phyloP scores from a whole-genome alignment of 129 eudicot species.

The Pulicaria dysenterica region DNA sequence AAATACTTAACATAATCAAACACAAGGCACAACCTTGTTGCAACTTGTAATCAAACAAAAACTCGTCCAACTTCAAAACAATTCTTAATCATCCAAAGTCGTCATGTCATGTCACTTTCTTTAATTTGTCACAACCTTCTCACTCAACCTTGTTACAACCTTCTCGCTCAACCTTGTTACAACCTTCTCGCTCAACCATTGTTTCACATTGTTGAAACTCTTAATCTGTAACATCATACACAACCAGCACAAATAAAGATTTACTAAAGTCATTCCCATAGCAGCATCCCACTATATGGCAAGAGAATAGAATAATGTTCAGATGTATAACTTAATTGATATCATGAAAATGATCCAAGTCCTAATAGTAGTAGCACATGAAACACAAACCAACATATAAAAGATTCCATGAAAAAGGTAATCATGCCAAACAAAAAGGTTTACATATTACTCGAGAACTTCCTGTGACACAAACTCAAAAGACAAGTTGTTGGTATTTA shows the following conservation, averaged over 20 bases:
- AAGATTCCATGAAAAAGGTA: not conserved
- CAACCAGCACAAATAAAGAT: conserved; percentile 53
- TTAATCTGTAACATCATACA: conserved; percentile 97
- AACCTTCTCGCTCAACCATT: conserved; percentile 95
- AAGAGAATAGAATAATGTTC: conserved; percentile 6
- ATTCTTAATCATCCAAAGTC: too few relatives aligned
- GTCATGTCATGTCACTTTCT: too few relatives aligned
- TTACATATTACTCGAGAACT: not conserved
- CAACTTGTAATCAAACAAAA: too few relatives aligned
- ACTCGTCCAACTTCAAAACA: too few relatives aligned
- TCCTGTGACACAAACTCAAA: not conserved
- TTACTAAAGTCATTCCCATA: not conserved
- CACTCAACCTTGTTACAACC: too few relatives aligned
- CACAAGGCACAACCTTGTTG: too few relatives aligned
- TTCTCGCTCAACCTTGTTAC: too few relatives aligned
- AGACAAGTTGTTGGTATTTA: not conserved
- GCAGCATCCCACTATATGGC: conserved; percentile 87
- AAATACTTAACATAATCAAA: too few relatives aligned
- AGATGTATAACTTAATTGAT: too few relatives aligned
- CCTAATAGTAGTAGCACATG: not conserved
- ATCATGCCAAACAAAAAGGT: conserved; percentile 14
- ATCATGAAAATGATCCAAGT: not conserved
- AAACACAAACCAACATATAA: not conserved
- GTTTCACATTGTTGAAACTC: conserved; percentile 95
- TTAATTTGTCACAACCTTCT: too few relatives aligned